A percentile compares a stretch with the other conserved stretches of the same genome.
These are phyloP conservation scores for Inga laurina DNA, from an alignment of 306 rosid genomes.

Conservation along the genomic window DNA sequence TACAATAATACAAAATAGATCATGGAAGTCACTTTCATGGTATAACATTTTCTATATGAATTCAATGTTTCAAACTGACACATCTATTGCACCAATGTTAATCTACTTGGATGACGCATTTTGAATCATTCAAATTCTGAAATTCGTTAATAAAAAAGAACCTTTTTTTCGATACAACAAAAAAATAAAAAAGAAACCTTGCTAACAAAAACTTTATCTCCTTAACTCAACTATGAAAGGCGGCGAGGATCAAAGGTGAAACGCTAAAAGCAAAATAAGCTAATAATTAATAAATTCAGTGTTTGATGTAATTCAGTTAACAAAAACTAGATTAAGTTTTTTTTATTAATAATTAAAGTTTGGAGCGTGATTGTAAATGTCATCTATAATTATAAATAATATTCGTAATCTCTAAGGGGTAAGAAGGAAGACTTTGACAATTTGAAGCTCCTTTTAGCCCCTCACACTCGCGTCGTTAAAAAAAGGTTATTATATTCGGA, in stretches of 20 bases:
- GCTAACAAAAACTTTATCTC: too few relatives aligned
- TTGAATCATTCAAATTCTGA: background rate
- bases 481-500: background rate
- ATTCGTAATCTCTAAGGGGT: background rate
- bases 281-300: background rate
- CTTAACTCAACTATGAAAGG: background rate
- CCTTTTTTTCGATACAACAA: too few relatives aligned
- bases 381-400: background rate
- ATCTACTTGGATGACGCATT: background rate
- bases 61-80: background rate
- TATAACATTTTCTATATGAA: background rate
- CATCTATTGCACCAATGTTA: background rate
- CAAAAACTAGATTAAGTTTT: too few relatives aligned
- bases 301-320: background rate
- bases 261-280: background rate
- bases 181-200: background rate
- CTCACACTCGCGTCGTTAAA: background rate
- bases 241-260: background rate
- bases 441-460: background rate
- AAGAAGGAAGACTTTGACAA: background rate
- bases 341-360: too few relatives aligned
- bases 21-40: background rate
- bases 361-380: background rate
- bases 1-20: background rate
- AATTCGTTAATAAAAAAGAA: too few relatives aligned